Evolutionary conservation across 73 alveolate species (phyloP), one percentile per base, ranked within the genome.

Genomic region (Stentor roeselii): DNA sequence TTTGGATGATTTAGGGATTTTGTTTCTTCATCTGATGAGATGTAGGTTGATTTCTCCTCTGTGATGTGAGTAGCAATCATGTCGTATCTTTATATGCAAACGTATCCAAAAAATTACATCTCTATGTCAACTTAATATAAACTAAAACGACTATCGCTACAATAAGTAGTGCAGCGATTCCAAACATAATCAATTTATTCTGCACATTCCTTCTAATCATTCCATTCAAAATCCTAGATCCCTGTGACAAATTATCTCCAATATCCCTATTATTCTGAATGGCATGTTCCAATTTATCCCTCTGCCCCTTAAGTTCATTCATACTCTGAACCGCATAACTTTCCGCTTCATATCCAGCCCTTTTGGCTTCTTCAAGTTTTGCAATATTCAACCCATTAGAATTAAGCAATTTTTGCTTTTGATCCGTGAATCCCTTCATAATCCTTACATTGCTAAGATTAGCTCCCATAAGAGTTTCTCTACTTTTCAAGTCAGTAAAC

Each of bases 401-500:
- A 67, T 30, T 35, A 27, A 67, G 42, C 38, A 67, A 50, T 35
- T 50, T 67, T 67, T 67, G 27, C 31, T 31, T 67, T 1, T 67
- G 82, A n/a, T n/a, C n/a, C n/a, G n/a, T n/a, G n/a, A n/a, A n/a
- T n/a, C n/a, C n/a, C n/a, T n/a, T n/a, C n/a, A n/a, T n/a, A n/a
- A n/a, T n/a, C n/a, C n/a, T 58, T 58, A 58, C 74, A 58, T 58
- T 58, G 27, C 32, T 50, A 27, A 67, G 32, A 32, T 50, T 36
- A 27, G 82, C 38, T 31, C 82, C 82, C 82, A 67, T 67, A 67
- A 67, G 82, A 67, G 82, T 67, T 30, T 67, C 82, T 67, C 42
- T 0, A 14, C 27, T 15, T 67, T 67, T 67, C 32, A 27, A 50
- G 15, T 67, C 82, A 30, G 42, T 31, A 67, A 27, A 67, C 31